Percentiles rank a stretch among this genome's conserved stretches.
phyloP scores from a whole-genome alignment of 2,329 filamentous ascomycete species.

The Diaporthe caulivora region DNA sequence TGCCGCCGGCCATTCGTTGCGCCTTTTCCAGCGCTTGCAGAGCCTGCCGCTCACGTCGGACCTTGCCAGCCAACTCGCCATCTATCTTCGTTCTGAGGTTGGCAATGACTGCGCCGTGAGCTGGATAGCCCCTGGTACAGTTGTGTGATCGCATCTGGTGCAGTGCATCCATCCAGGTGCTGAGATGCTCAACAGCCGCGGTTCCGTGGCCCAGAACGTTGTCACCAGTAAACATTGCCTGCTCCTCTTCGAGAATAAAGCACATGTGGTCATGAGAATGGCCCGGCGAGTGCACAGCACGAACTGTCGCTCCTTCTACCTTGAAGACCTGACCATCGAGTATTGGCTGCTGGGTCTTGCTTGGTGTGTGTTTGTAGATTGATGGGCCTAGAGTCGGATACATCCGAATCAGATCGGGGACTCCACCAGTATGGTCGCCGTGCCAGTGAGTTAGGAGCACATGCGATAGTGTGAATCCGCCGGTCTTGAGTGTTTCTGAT shows the following conservation, averaged over 20 bases:
- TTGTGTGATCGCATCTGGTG: slow-evolving; percentile 42
- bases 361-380: slow-evolving; percentile 52
- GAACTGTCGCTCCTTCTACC: slow-evolving; percentile 74
- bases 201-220: slow-evolving; percentile 91
- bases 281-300: slow-evolving; percentile 71
- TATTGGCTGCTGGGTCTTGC: slow-evolving; percentile 47
- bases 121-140: slow-evolving; percentile 57
- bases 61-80: slow-evolving; percentile 52
- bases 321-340: slow-evolving; percentile 66
- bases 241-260: slow-evolving; percentile 81
- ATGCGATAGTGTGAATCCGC: slow-evolving; percentile 52
- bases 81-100: slow-evolving; percentile 54
- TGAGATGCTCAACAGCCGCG: slow-evolving; percentile 84
- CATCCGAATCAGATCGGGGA: slow-evolving; percentile 65
- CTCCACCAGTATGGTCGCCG: slow-evolving; percentile 76
- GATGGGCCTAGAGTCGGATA: slow-evolving; percentile 52
- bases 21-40: slow-evolving; percentile 47
- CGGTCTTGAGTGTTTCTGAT: slow-evolving; percentile 45
- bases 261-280: slow-evolving; percentile 88
- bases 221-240: slow-evolving; percentile 89
- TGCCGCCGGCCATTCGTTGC: slow-evolving; percentile 44
- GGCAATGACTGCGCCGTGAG: slow-evolving; percentile 55
- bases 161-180: slow-evolving; percentile 55
- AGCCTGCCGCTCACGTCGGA: slow-evolving; percentile 55
- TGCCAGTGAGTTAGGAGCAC: slow-evolving; percentile 82